These are phyloP conservation scores for Candida sonorensis DNA, from an alignment of 805 yeast genomes.

Conservation along the genomic window DNA sequence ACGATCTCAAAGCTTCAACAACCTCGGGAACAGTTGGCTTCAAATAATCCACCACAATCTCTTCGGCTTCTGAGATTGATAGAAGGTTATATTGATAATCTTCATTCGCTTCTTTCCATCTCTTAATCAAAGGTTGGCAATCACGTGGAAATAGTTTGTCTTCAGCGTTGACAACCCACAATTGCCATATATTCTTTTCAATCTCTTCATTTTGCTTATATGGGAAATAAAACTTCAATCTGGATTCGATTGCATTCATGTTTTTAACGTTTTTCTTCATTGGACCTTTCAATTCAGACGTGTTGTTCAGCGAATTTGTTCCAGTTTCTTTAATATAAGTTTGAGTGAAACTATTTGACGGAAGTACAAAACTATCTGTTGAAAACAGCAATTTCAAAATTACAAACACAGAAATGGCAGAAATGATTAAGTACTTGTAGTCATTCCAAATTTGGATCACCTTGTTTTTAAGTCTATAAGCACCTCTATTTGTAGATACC, in stretches of 20 bases:
- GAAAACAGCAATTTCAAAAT: conserved; percentile 16
- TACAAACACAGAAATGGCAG: conserved; percentile 15
- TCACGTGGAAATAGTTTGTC: conserved; percentile 24
- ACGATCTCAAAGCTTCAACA: conserved; percentile 37
- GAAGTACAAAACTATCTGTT: too few species aligned
- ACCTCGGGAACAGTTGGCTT: conserved; percentile 40
- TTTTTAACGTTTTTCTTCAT: conserved; percentile 21
- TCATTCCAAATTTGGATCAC: conserved; percentile 13
- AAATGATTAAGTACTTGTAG: conserved; percentile 16
- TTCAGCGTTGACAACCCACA: conserved; percentile 24
- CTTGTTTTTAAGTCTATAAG: too few species aligned
- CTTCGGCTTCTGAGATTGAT: conserved; percentile 24
- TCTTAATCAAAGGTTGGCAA: conserved; percentile 25
- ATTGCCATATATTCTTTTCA: conserved; percentile 26
- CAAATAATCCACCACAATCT: conserved; percentile 20
- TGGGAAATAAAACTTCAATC: conserved; percentile 25
- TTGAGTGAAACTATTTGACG: conserved; percentile 9
- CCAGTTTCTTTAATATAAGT: conserved; percentile 16
- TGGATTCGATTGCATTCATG: conserved; percentile 23
- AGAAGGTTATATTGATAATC: conserved; percentile 25
- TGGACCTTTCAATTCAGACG: conserved; percentile 16
- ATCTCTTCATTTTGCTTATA: conserved; percentile 19
- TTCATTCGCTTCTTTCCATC: conserved; percentile 27
- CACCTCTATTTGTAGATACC: too few species aligned
- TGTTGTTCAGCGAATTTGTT: too few species aligned